phyloP scores from a whole-genome alignment of 108 stramenopile genomes.

The Skeletonema grethae region DNA sequence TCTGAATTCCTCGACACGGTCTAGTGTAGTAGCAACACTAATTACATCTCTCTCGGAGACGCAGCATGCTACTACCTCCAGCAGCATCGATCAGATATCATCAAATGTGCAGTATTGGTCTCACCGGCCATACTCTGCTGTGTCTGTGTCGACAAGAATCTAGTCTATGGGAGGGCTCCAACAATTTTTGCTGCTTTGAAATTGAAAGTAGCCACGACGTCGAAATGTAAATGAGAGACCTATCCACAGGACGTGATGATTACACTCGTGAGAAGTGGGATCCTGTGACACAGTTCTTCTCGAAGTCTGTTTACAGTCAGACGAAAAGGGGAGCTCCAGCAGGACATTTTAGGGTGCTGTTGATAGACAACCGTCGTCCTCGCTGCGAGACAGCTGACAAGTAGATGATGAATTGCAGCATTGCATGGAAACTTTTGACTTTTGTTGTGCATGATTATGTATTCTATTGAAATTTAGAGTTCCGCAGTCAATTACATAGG shows the following conservation, averaged over 20 bases:
- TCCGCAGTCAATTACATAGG: no score
- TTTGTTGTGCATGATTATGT: no score
- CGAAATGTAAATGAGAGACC: constrained; percentile 13
- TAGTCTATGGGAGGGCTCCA: constrained; percentile 7
- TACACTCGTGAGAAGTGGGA: constrained; percentile 1
- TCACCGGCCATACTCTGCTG: constrained; percentile 22
- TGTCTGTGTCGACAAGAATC: constrained; percentile 16
- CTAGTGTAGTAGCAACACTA: constrained; percentile 7
- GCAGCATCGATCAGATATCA: constrained; percentile 14
- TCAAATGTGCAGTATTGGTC: constrained; percentile 19
- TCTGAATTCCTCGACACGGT: constrained; percentile 21
- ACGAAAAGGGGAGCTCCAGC: constrained; percentile 10
- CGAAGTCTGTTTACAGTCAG: constrained; percentile 9
- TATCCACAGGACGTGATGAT: constrained; percentile 18
- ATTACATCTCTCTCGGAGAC: constrained; percentile 20
- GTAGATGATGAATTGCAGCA: no score
- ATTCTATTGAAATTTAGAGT: no score
- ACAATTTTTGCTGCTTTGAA: constrained; percentile 20
- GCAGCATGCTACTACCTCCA: constrained; percentile 16
- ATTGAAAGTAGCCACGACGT: constrained; percentile 22
- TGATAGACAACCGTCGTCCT: no score
- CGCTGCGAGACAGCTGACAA: no score
- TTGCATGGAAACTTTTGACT: no score
- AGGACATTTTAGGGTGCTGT: constrained; percentile 12
- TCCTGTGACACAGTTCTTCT: constrained; percentile 15